phyloP scores from a whole-genome alignment of 306 rosid species.

The Sphenostylis stenocarpa region DNA sequence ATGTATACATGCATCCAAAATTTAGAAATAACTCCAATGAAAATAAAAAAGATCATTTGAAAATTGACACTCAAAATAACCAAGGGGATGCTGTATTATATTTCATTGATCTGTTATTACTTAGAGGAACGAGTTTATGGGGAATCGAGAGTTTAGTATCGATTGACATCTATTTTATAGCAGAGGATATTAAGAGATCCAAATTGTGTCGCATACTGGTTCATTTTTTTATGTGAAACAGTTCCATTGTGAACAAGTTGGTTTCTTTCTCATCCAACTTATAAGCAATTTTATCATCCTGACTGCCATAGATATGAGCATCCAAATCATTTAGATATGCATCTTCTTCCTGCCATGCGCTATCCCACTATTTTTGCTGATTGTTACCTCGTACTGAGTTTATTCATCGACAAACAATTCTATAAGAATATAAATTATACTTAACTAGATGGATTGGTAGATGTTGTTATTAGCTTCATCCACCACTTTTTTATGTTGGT shows the following conservation, averaged over 20 bases:
- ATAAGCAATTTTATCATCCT: conserved; percentile 24
- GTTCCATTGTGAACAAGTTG: conserved; percentile 6
- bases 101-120: neutral
- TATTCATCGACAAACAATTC: neutral
- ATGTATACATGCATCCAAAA: conserved; percentile 4
- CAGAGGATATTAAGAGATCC: neutral
- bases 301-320: neutral
- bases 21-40: conserved; percentile 8
- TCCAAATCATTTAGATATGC: neutral
- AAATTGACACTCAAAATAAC: neutral
- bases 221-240: neutral
- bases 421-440: neutral
- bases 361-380: conserved; percentile 18
- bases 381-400: neutral
- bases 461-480: neutral
- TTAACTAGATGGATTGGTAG: conserved; percentile 9
- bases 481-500: neutral
- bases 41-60: neutral
- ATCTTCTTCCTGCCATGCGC: conserved; percentile 4
- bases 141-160: neutral
- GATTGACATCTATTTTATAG: conserved; percentile 18
- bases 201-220: conserved; percentile 15
- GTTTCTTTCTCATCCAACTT: conserved; percentile 29
- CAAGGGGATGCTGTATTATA: neutral
- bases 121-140: neutral